A percentile compares a stretch with the other conserved stretches of the same genome.
These are phyloP conservation scores for Pseudogymnoascus sp. DNA, from an alignment of 2,329 filamentous ascomycete species.

Conservation along the genomic window DNA sequence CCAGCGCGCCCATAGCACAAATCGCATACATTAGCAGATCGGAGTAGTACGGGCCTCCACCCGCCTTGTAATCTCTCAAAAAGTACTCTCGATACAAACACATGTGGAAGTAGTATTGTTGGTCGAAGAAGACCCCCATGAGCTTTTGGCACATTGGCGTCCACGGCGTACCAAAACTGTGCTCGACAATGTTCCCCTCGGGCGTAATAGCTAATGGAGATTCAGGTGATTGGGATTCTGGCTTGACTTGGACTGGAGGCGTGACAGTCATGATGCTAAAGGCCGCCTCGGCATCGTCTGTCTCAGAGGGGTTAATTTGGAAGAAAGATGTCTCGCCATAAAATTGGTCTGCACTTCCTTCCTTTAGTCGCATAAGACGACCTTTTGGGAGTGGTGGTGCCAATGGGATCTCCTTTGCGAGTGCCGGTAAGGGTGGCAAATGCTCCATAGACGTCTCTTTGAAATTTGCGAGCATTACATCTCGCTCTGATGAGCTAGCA, in stretches of 20 bases:
- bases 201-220: conserved; percentile 30
- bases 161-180: conserved; percentile 6
- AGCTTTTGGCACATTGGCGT: conserved; percentile 31
- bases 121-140: conserved; percentile 40
- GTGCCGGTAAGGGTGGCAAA: conserved; percentile 8
- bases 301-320: conserved; percentile 25
- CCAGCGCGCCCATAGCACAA: conserved; percentile 40
- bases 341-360: conserved; percentile 36
- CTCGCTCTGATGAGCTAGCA: conserved; percentile 32
- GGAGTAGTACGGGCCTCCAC: conserved; percentile 40
- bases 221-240: background rate
- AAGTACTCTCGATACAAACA: conserved; percentile 43
- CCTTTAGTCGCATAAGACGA: conserved; percentile 30
- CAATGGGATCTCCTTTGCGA: conserved; percentile 9
- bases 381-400: conserved; percentile 27
- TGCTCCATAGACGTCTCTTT: conserved; percentile 18
- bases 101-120: conserved; percentile 42
- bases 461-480: conserved; percentile 35
- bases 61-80: conserved; percentile 39
- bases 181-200: conserved; percentile 29
- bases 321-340: conserved; percentile 41
- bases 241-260: background rate
- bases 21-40: conserved; percentile 41
- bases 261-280: conserved; percentile 9
- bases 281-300: conserved; percentile 7